Percentiles rank a stretch among this genome's conserved stretches.
phyloP scores from a whole-genome alignment of 2,329 filamentous ascomycete species.

The Fusarium udum region DNA sequence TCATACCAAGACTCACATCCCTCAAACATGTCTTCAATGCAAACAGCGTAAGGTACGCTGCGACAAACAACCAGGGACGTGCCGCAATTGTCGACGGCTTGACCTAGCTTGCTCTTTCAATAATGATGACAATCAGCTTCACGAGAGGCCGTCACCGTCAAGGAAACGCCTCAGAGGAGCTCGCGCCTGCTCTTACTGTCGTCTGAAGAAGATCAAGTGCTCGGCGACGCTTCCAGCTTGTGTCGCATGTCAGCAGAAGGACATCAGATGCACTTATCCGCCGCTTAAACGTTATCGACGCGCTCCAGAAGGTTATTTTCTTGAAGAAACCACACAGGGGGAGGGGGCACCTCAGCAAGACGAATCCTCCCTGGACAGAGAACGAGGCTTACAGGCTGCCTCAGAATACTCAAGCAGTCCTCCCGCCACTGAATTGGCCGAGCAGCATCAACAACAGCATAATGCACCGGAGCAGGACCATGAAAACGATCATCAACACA shows the following conservation, averaged over 20 bases:
- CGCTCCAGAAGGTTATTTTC: not conserved
- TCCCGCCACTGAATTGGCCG: not conserved
- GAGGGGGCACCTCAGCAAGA: not conserved
- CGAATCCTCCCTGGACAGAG: not conserved
- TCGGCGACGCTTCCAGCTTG: not conserved
- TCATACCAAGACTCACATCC: not conserved
- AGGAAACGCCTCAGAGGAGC: not conserved
- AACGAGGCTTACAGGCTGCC: not conserved
- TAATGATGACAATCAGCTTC: fast-evolving
- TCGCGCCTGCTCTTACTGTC: not conserved
- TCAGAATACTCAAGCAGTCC: not conserved
- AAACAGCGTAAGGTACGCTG: not conserved
- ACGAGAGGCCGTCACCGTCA: not conserved
- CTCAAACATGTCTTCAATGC: not conserved
- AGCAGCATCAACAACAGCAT: not conserved
- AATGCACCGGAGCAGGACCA: not conserved
- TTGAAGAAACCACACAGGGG: not conserved
- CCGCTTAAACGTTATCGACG: not conserved
- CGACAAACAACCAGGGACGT: not conserved
- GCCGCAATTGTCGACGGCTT: not conserved
- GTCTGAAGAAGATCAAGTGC: not conserved
- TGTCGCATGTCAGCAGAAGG: not conserved
- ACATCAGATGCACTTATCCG: not conserved
- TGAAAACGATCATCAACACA: not conserved
- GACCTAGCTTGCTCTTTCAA: not conserved